phyloP scores from a whole-genome alignment of 495 filamentous ascomycete genomes.

The Beverwykella pulmonaria region DNA sequence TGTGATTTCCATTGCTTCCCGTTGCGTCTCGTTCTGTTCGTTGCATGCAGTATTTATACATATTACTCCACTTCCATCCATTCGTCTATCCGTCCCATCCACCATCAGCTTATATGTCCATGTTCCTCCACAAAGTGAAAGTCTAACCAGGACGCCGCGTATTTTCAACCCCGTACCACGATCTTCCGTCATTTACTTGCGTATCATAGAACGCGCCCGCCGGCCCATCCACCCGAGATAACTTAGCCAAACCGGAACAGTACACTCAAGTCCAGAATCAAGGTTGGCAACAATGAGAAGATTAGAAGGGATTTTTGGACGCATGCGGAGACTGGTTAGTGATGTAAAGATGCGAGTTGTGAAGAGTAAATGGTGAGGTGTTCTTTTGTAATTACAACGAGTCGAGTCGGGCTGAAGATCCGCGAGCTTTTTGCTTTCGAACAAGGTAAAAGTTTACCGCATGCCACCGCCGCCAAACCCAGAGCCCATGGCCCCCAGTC shows the following conservation, averaged over 20 bases:
- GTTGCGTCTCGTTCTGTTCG: not conserved
- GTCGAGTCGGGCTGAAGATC: too few relatives aligned
- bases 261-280: not conserved
- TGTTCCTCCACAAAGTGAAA: too few relatives aligned
- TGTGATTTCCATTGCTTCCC: not conserved
- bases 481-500: conserved; percentile 74
- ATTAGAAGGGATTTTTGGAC: not conserved
- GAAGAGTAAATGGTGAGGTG: not conserved
- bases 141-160: not conserved
- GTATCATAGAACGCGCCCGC: too few relatives aligned
- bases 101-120: too few relatives aligned
- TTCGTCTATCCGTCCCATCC: not conserved
- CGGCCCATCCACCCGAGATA: too few relatives aligned
- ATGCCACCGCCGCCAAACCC: conserved; percentile 43
- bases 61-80: not conserved
- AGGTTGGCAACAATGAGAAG: too few relatives aligned
- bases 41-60: not conserved
- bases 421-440: too few relatives aligned
- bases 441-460: conserved; percentile 37
- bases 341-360: not conserved
- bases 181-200: too few relatives aligned
- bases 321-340: not conserved
- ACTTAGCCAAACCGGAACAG: not conserved
- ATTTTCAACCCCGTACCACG: not conserved
- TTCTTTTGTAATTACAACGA: conserved; percentile 2